phyloP scores from a whole-genome alignment of 441 rosid genomes.

The Arabidopsis lyrata region DNA sequence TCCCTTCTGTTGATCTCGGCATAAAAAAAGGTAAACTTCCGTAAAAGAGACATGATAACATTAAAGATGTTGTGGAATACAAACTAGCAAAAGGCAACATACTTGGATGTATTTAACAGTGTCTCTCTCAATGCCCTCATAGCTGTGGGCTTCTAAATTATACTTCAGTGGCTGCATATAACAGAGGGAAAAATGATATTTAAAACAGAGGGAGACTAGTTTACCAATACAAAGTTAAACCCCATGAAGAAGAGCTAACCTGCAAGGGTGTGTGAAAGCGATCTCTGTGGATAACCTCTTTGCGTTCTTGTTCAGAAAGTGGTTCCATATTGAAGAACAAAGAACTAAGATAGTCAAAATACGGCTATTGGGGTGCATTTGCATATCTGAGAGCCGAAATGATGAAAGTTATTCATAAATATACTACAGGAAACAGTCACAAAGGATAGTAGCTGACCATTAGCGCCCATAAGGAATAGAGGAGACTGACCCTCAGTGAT shows the following conservation, averaged over 20 bases:
- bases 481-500: not conserved
- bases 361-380: slow-evolving; percentile 63
- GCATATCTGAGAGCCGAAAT: slow-evolving; percentile 46
- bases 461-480: not conserved
- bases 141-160: slow-evolving; percentile 80
- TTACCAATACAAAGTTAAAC: slow-evolving; percentile 20
- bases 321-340: slow-evolving; percentile 81
- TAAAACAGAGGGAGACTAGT: slow-evolving; percentile 9
- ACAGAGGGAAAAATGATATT: not conserved
- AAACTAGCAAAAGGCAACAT: slow-evolving; percentile 27
- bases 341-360: slow-evolving; percentile 73
- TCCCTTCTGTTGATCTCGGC: not conserved
- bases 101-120: slow-evolving; percentile 79
- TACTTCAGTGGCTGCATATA: slow-evolving; percentile 83
- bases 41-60: slow-evolving; percentile 4
- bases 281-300: slow-evolving; percentile 75
- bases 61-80: not conserved
- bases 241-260: slow-evolving; percentile 54
- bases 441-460: not conserved
- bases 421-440: not conserved
- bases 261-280: slow-evolving; percentile 79
- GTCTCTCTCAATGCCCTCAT: slow-evolving; percentile 85
- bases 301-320: slow-evolving; percentile 75
- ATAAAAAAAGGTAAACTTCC: not conserved
- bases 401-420: not conserved